A percentile compares a stretch with the other conserved stretches of the same genome.
Conservation (phyloP, 2,329 filamentous ascomycete species). For the Beauveria bassiana region DNA sequence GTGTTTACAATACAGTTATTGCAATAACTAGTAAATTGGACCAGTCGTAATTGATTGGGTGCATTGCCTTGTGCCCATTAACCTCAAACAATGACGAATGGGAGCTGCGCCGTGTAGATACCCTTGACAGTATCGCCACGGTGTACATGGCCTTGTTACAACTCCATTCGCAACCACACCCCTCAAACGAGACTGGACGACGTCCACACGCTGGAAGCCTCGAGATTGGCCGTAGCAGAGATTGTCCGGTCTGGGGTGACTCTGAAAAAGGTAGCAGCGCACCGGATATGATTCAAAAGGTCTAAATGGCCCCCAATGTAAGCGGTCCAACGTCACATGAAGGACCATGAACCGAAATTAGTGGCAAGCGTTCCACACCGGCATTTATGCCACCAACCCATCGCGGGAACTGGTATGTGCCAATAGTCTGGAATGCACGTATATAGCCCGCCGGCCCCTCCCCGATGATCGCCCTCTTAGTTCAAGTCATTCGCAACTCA, state of each 20-base stretch:
- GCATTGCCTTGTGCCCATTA: too few species aligned
- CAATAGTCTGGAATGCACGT: neutral
- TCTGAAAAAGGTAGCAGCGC: neutral
- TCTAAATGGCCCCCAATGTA: neutral
- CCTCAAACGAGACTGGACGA: neutral
- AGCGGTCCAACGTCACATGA: conserved; percentile 10
- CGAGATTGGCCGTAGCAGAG: neutral
- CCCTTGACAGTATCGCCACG: neutral
- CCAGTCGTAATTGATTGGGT: too few species aligned
- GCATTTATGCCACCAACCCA: neutral
- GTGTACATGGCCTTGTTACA: neutral
- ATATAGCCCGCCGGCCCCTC: neutral
- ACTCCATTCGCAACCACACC: neutral
- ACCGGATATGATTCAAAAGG: neutral
- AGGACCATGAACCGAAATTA: neutral
- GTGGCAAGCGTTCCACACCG: neutral
- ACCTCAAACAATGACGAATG: too few species aligned
- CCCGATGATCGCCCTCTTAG: neutral
- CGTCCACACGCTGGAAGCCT: neutral
- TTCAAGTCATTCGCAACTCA: neutral
- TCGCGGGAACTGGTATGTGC: neutral
- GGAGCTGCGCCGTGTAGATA: too few species aligned
- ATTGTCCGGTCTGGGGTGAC: neutral
- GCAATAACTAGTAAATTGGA: too few species aligned
- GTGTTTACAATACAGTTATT: too few species aligned